These are phyloP conservation scores for Leucaena leucocephala DNA, from an alignment of 306 rosid genomes.

Conservation along the genomic window DNA sequence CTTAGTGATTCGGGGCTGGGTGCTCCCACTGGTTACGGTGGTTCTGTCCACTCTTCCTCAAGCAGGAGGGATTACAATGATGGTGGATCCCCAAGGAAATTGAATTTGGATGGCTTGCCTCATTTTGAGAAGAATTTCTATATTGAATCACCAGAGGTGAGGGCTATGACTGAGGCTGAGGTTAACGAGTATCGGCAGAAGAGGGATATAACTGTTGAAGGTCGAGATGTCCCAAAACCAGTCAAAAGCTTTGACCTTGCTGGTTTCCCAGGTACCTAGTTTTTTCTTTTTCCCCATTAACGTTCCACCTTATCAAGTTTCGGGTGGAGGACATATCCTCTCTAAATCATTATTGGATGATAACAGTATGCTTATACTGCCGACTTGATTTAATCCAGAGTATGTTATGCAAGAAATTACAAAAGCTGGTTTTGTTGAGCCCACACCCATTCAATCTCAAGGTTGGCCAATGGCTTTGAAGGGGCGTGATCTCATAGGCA, in stretches of 20 bases:
- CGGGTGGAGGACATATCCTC: neutral
- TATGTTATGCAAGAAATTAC: constrained; percentile 86
- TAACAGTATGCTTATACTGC: constrained; percentile 30
- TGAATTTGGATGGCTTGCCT: constrained; percentile 91
- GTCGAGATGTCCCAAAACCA: constrained; percentile 95
- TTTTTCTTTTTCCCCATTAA: neutral
- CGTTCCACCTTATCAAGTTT: neutral
- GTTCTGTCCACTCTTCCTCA: constrained; percentile 59
- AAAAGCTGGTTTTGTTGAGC: constrained; percentile 91
- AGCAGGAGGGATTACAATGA: constrained; percentile 61
- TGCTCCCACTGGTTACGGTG: constrained; percentile 55
- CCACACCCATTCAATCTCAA: constrained; percentile 98
- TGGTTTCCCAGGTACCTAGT: constrained; percentile 84
- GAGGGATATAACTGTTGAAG: constrained; percentile 93
- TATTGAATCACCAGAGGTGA: constrained; percentile 69
- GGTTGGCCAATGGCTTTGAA: constrained; percentile 99
- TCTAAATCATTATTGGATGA: constrained; percentile 8
- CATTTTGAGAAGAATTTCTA: constrained; percentile 95
- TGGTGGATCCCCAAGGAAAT: constrained; percentile 61
- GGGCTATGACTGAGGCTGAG: constrained; percentile 79
- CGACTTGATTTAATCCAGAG: constrained; percentile 48
- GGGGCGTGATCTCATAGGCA: constrained; percentile 97
- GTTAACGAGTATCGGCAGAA: constrained; percentile 70
- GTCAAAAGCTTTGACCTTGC: constrained; percentile 74
- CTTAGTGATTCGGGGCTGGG: constrained; percentile 86